These are phyloP conservation scores for Chamaecyparis obtusa DNA, from an alignment of 75 land plant species.

Conservation along the genomic window DNA sequence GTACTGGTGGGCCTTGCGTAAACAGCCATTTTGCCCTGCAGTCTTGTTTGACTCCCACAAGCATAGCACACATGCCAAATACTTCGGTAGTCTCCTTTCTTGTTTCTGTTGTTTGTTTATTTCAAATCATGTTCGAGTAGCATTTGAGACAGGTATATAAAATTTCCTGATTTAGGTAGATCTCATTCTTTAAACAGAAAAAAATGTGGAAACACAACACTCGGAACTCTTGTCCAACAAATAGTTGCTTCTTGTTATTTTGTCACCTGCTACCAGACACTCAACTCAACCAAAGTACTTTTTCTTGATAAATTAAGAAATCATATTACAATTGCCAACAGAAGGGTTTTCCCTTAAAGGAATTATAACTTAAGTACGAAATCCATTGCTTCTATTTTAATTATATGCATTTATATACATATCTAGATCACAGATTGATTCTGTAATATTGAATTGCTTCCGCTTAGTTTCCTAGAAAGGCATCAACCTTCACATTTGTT, in stretches of 20 bases:
- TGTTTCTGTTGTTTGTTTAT: too few relatives aligned
- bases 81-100: too few relatives aligned
- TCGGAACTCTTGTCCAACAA: neutral
- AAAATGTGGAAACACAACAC: too few relatives aligned
- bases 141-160: too few relatives aligned
- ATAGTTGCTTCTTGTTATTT: neutral
- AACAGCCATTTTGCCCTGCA: too few relatives aligned
- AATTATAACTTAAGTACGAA: neutral
- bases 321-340: neutral
- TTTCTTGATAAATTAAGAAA: neutral
- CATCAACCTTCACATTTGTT: constrained; percentile 25
- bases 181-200: too few relatives aligned
- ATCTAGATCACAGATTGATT: neutral
- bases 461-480: neutral
- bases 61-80: too few relatives aligned
- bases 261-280: neutral
- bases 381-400: neutral
- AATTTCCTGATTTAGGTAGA: too few relatives aligned
- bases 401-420: neutral
- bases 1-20: neutral
- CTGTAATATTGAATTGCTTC: neutral
- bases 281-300: neutral
- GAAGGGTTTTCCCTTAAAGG: neutral
- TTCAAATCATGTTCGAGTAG: too few relatives aligned
- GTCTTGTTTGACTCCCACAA: neutral